These are phyloP conservation scores for Diaporthe vexans DNA, from an alignment of 2,329 filamentous ascomycete species.

Conservation along the genomic window DNA sequence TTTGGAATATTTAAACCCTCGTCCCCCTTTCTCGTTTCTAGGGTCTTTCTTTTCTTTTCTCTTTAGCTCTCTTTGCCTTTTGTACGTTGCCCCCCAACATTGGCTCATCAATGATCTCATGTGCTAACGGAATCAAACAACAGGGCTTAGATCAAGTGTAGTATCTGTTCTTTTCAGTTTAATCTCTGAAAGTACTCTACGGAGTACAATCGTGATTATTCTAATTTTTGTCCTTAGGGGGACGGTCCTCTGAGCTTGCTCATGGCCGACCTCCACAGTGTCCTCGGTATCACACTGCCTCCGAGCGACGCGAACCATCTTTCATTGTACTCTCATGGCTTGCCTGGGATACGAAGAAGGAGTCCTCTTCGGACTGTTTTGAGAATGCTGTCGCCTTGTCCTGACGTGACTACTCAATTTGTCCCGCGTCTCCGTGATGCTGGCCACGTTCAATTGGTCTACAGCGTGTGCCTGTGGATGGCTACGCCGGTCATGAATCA, in stretches of 20 bases:
- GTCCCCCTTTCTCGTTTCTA: constrained; percentile 44
- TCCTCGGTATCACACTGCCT: constrained; percentile 80
- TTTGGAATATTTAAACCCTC: constrained; percentile 28
- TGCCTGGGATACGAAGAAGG: constrained; percentile 69
- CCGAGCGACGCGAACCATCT: constrained; percentile 75
- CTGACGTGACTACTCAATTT: not conserved
- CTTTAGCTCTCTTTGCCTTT: constrained; percentile 35
- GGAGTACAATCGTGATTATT: constrained; percentile 77
- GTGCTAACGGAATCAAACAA: not conserved
- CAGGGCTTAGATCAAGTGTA: constrained; percentile 78
- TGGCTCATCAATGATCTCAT: not conserved
- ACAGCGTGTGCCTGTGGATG: not conserved
- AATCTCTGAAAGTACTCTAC: constrained; percentile 81
- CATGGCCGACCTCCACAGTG: constrained; percentile 73
- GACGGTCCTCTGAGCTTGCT: constrained; percentile 76
- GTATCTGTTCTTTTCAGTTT: constrained; percentile 89
- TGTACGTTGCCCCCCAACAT: constrained; percentile 10
- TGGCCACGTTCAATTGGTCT: not conserved
- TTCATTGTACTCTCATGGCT: constrained; percentile 69
- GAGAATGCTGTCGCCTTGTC: not conserved
- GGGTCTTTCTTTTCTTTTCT: constrained; percentile 6
- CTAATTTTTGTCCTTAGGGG: constrained; percentile 74
- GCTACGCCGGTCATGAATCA: not conserved
- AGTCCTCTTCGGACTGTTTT: too few species aligned
- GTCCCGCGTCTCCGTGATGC: not conserved